Evolutionary conservation across 805 yeast genomes (phyloP).

Genomic region (Yarrowia yakushimensis): DNA sequence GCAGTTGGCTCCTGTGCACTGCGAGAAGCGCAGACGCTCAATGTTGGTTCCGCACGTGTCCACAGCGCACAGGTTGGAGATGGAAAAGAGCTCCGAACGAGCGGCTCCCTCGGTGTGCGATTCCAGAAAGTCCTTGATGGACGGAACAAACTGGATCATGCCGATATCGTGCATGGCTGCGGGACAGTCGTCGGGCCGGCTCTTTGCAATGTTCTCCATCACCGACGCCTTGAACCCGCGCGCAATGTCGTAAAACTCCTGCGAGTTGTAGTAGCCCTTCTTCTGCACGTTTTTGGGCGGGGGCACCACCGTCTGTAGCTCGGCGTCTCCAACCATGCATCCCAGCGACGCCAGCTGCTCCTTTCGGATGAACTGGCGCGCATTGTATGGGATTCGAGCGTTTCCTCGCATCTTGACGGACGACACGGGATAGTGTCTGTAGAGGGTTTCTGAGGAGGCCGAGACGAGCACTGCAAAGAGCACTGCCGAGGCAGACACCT

Average conservation of each 20-base stretch:
- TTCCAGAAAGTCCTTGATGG: constrained; percentile 12
- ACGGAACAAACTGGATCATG: constrained; percentile 7
- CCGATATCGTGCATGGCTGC: constrained; percentile 17
- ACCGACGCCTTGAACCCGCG: background rate
- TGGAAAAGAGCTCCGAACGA: constrained; percentile 8
- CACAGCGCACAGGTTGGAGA: constrained; percentile 13
- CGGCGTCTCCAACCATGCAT: constrained; percentile 15
- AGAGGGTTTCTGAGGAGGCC: constrained; percentile 1
- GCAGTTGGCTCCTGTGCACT: constrained; percentile 17
- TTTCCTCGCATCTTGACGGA: constrained; percentile 4
- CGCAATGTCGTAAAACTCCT: constrained; percentile 6
- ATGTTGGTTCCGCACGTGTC: constrained; percentile 1
- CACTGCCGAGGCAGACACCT: constrained; percentile 7
- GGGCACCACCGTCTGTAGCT: background rate
- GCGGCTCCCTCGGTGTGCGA: constrained; percentile 19
- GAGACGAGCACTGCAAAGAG: constrained; percentile 9
- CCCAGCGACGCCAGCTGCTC: constrained; percentile 33
- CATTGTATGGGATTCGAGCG: constrained; percentile 86
- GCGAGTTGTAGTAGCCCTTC: background rate
- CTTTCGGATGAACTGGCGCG: constrained; percentile 73
- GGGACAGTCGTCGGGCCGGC: constrained; percentile 10
- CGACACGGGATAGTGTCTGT: constrained; percentile 15
- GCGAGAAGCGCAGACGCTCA: constrained; percentile 10
- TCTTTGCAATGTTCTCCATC: background rate
- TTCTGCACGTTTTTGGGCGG: constrained; percentile 15